Percentiles rank a stretch among this genome's conserved stretches.
Evolutionary conservation across 495 filamentous ascomycete genomes (phyloP).

Genomic region (Penicillium coprophilum): DNA sequence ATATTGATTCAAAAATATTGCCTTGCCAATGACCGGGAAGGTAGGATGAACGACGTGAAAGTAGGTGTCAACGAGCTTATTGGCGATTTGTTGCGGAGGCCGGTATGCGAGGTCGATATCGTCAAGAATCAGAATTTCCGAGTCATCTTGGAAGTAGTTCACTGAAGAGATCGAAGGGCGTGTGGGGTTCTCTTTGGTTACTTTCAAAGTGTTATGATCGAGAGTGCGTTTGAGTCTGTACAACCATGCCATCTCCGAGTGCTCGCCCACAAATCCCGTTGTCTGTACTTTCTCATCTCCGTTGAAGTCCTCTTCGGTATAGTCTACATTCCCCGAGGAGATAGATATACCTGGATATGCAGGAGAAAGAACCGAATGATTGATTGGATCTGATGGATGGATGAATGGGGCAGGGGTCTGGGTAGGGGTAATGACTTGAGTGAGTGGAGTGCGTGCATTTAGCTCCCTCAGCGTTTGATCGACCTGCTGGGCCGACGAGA

Average conservation of each 20-base stretch:
- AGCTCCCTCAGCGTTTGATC: slow-evolving; percentile 32
- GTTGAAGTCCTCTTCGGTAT: slow-evolving; percentile 59
- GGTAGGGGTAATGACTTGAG: slow-evolving; percentile 4
- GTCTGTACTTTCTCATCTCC: slow-evolving; percentile 49
- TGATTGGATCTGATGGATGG: slow-evolving; percentile 4
- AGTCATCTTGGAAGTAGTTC: slow-evolving; percentile 59
- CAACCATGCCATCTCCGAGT: slow-evolving; percentile 62
- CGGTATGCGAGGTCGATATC: slow-evolving; percentile 48
- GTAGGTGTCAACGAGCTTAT: slow-evolving; percentile 54
- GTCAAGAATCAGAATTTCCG: slow-evolving; percentile 40
- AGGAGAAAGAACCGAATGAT: background rate
- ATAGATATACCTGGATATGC: slow-evolving; percentile 33
- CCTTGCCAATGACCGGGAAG: slow-evolving; percentile 59
- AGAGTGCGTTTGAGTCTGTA: slow-evolving; percentile 47
- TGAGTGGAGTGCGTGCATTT: background rate
- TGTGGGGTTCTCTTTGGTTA: slow-evolving; percentile 22
- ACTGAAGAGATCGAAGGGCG: slow-evolving; percentile 37
- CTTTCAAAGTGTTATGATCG: slow-evolving; percentile 22
- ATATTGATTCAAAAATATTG: slow-evolving; percentile 44
- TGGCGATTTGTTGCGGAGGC: slow-evolving; percentile 51
- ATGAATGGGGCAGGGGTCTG: slow-evolving; percentile 2
- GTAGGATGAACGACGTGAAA: slow-evolving; percentile 56
- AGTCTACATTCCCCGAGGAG: slow-evolving; percentile 52
- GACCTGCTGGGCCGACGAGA: slow-evolving; percentile 35
- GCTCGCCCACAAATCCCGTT: slow-evolving; percentile 63